These are phyloP conservation scores for Calocybe gambosa DNA, from an alignment of 1,284 basidiomycete genomes.

Conservation along the genomic window DNA sequence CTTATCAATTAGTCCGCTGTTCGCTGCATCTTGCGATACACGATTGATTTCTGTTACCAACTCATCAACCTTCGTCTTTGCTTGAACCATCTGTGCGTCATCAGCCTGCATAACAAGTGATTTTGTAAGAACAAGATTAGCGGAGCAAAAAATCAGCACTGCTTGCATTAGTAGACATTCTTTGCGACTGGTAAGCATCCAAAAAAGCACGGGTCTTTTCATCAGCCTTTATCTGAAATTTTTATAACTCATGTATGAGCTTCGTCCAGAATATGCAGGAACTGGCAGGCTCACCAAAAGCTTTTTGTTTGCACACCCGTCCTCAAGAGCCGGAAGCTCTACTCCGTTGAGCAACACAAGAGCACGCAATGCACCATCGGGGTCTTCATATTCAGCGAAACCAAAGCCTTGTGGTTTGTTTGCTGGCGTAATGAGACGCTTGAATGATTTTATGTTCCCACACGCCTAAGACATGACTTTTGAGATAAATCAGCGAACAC, in stretches of 20 bases:
- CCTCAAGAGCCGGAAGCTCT: conserved; percentile 83
- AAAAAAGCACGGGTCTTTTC: conserved; percentile 87
- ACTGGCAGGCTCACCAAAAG: conserved; percentile 59
- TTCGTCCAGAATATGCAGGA: conserved; percentile 20
- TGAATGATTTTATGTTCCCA: conserved; percentile 82
- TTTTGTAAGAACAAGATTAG: background rate
- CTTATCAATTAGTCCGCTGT: conserved; percentile 62
- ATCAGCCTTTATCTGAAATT: conserved; percentile 83
- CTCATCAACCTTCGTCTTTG: conserved; percentile 49
- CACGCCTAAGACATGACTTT: conserved; percentile 55
- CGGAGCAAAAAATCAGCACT: conserved; percentile 15
- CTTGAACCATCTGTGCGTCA: conserved; percentile 46
- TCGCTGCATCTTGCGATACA: conserved; percentile 60
- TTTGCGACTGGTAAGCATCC: conserved; percentile 75
- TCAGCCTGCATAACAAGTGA: conserved; percentile 41
- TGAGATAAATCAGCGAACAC: background rate
- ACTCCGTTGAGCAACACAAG: conserved; percentile 76
- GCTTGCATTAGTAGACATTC: conserved; percentile 75
- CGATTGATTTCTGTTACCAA: conserved; percentile 58
- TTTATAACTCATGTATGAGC: conserved; percentile 32
- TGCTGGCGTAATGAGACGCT: conserved; percentile 81
- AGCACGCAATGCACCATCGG: conserved; percentile 81
- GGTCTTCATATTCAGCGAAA: conserved; percentile 89
- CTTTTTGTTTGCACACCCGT: conserved; percentile 80
- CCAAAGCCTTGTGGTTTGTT: conserved; percentile 95